Evolutionary conservation across 768 basidiomycete genomes (phyloP).

Genomic region (Collybiopsis luxurians): DNA sequence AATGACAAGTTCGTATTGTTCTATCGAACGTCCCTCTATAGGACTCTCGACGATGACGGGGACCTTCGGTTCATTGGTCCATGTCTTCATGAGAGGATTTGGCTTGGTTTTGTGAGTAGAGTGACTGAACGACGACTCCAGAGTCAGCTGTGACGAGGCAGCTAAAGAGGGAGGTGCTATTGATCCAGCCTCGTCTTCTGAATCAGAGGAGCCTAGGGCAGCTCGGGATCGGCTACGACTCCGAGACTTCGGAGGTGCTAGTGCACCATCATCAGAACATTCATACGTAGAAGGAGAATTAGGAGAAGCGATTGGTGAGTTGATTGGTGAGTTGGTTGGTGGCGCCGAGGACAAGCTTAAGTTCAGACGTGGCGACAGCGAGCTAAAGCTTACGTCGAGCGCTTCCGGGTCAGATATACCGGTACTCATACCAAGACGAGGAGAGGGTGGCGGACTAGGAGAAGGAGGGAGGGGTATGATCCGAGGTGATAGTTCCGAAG

Average conservation of each 20-base stretch:
- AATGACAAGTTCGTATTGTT: constrained; percentile 7
- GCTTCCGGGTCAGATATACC: background rate
- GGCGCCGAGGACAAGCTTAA: background rate
- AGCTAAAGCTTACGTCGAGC: background rate
- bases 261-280: background rate
- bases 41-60: constrained; percentile 35
- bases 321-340: background rate
- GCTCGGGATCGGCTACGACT: constrained; percentile 4
- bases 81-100: constrained; percentile 17
- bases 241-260: background rate
- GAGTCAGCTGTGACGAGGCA: constrained; percentile 25
- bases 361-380: background rate
- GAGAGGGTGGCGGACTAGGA: background rate
- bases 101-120: constrained; percentile 19
- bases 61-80: constrained; percentile 9
- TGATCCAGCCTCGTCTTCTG: constrained; percentile 18
- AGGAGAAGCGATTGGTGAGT: constrained; percentile 1
- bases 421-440: too few relatives aligned
- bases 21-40: constrained; percentile 21
- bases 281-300: constrained; percentile 2
- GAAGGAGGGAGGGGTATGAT: background rate
- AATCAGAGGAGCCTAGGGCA: constrained; percentile 7
- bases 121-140: background rate
- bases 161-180: constrained; percentile 26
- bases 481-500: background rate